These are phyloP conservation scores for Aspergillus arachidicola DNA, from an alignment of 2,329 filamentous ascomycete genomes.

Conservation along the genomic window DNA sequence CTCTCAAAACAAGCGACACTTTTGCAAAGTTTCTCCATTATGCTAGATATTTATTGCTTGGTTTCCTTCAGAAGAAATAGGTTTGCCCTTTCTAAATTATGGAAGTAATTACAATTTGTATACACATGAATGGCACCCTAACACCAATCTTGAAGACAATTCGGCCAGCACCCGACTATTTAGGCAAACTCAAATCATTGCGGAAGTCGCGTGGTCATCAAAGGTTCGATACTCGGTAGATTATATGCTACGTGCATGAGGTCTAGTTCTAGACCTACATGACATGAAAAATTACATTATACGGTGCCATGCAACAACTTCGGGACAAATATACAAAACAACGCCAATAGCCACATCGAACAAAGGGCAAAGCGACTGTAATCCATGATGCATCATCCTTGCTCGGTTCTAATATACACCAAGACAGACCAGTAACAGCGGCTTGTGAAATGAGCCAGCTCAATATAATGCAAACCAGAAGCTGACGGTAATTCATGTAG, in stretches of 20 bases:
- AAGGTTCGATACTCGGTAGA: background rate
- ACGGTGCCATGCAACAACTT: constrained; percentile 2
- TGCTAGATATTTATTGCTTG: background rate
- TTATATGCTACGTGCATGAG: constrained; percentile 1
- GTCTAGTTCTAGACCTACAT: background rate
- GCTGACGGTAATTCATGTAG: constrained; percentile 16
- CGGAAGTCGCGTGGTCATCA: background rate
- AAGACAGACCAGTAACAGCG: constrained; percentile 25
- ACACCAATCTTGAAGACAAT: background rate
- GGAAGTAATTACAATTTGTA: background rate
- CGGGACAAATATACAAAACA: constrained; percentile 17
- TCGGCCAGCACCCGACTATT: background rate
- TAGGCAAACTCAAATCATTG: background rate
- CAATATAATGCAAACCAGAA: constrained; percentile 24
- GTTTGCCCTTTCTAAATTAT: background rate
- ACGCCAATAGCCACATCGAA: constrained; percentile 12
- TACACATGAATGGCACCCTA: no score
- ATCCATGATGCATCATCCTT: constrained; percentile 18
- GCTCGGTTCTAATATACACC: constrained; percentile 33
- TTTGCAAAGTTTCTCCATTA: no score
- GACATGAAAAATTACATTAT: constrained; percentile 4
- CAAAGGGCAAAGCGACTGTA: constrained; percentile 7
- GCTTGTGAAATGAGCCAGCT: constrained; percentile 22
- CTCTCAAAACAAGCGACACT: no score
- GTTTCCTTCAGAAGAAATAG: no score